A percentile compares a stretch with the other conserved stretches of the same genome.
phyloP scores from a whole-genome alignment of 345 rosid species.

The Eucalyptus victrix region DNA sequence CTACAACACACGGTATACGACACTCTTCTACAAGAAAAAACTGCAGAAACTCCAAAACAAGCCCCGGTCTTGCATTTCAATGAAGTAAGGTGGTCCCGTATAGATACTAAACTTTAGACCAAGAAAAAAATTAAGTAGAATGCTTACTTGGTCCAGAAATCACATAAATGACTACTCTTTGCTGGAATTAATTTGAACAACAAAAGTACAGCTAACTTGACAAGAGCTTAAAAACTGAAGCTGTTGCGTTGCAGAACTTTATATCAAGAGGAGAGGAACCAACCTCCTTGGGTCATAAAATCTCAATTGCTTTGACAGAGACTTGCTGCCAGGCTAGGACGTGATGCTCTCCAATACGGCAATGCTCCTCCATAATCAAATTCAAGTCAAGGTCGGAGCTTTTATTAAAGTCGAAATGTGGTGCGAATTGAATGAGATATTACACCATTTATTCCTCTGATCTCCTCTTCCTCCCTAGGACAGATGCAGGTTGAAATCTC shows the following conservation, averaged over 20 bases:
- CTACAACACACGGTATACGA: background rate
- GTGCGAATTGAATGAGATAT: background rate
- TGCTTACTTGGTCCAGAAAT: background rate
- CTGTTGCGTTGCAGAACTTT: background rate
- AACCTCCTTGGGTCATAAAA: background rate
- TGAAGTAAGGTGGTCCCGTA: background rate
- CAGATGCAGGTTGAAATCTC: slow-evolving; percentile 72
- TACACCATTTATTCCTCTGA: slow-evolving; percentile 8
- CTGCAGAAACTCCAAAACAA: background rate
- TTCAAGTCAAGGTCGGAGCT: background rate
- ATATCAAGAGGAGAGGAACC: background rate
- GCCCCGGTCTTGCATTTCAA: background rate
- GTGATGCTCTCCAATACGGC: background rate
- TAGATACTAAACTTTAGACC: background rate
- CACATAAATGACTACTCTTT: background rate
- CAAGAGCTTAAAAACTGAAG: background rate
- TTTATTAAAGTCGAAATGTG: background rate
- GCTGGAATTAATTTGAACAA: background rate
- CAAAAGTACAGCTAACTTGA: background rate
- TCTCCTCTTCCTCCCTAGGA: slow-evolving; percentile 79
- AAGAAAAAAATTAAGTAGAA: background rate
- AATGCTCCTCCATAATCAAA: background rate
- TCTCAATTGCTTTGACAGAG: background rate
- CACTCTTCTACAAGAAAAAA: background rate
- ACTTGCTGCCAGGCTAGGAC: background rate